Evolutionary conservation across 139 green algal species (phyloP).

Genomic region (Closterium sp.): DNA sequence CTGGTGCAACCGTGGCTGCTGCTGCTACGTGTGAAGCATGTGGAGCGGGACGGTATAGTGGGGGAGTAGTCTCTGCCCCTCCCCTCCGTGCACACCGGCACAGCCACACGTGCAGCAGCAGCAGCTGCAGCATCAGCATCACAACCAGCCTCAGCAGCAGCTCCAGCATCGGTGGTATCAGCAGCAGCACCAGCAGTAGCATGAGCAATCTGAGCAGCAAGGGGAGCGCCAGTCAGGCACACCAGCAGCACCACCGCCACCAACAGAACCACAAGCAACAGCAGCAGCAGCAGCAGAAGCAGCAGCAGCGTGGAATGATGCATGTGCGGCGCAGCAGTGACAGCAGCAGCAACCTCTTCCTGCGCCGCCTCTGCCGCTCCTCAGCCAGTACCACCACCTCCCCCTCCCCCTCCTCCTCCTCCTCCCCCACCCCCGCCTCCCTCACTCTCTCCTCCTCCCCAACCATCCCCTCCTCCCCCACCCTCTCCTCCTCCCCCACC

Average conservation of each 20-base stretch:
- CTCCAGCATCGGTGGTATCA: not conserved
- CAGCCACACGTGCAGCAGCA: not conserved
- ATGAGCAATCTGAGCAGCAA: not conserved
- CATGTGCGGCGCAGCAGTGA: not conserved
- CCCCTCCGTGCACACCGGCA: not conserved
- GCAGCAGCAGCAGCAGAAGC: not conserved
- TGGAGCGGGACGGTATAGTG: not conserved
- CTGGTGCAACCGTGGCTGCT: not conserved
- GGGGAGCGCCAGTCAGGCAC: not conserved
- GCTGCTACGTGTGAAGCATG: not conserved
- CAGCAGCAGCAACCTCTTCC: not conserved
- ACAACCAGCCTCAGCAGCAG: not conserved
- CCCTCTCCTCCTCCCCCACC: not conserved
- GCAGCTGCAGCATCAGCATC: not conserved
- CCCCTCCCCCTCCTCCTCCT: not conserved
- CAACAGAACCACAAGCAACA: not conserved
- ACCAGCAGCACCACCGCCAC: not conserved
- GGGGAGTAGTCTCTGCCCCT: not conserved
- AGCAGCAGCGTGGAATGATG: not conserved
- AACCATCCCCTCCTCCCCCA: not conserved
- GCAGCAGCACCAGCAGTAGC: not conserved
- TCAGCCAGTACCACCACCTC: not conserved
- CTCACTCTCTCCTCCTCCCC: not conserved
- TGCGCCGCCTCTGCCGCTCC: not conserved
- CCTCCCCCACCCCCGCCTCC: not conserved